A percentile compares a stretch with the other conserved stretches of the same genome.
These are phyloP conservation scores for Thielaviopsis euricoi DNA, from an alignment of 2,329 filamentous ascomycete species.

Conservation along the genomic window DNA sequence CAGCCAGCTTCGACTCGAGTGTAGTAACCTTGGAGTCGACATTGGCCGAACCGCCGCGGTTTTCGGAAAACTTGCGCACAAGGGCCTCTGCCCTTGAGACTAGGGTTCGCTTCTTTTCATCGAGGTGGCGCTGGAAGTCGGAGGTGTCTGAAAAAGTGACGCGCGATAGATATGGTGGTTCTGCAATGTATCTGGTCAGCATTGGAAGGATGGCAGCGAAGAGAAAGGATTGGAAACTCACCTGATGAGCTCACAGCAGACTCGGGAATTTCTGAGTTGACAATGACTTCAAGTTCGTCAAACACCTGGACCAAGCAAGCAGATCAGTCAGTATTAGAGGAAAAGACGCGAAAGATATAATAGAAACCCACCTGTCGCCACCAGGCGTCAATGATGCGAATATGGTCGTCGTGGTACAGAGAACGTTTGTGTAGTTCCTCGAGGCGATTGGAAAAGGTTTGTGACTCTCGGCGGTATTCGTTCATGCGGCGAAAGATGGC, in stretches of 20 bases:
- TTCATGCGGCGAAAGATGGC: conserved; percentile 96
- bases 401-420: conserved; percentile 77
- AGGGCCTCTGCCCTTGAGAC: conserved; percentile 57
- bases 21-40: conserved; percentile 45
- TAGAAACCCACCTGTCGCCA: conserved; percentile 64
- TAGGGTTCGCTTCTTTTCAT: conserved; percentile 59
- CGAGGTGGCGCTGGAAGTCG: conserved; percentile 69
- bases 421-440: conserved; percentile 65
- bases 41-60: conserved; percentile 37
- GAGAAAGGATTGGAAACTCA: conserved; percentile 11
- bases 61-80: conserved; percentile 37
- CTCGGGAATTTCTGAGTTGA: background rate
- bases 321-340: background rate
- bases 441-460: conserved; percentile 62
- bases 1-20: conserved; percentile 59
- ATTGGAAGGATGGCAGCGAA: conserved; percentile 11
- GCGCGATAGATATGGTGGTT: conserved; percentile 38
- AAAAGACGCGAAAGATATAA: background rate
- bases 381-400: conserved; percentile 83
- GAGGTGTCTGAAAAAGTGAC: conserved; percentile 45
- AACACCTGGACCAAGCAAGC: background rate
- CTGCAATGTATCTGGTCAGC: conserved; percentile 21
- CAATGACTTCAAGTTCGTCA: conserved; percentile 8
- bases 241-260: conserved; percentile 13
- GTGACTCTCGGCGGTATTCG: conserved; percentile 86